Evolutionary conservation across 768 basidiomycete species (phyloP).

Genomic region (Cystoderma amianthinum): DNA sequence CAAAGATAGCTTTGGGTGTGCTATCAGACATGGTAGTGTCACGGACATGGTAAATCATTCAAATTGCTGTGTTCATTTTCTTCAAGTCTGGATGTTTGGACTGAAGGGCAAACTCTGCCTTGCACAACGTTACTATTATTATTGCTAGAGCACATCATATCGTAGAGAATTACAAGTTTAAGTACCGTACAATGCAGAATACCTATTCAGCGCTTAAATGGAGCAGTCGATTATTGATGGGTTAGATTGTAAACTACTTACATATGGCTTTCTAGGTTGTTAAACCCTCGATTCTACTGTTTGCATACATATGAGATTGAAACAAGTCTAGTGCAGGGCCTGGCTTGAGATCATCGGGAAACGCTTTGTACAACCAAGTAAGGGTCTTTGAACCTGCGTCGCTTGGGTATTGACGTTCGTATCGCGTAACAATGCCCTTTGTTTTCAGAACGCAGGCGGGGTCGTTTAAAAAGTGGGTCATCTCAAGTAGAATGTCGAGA

Average conservation of each 20-base stretch:
- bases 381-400: constrained; percentile 19
- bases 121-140: no score
- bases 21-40: constrained; percentile 65
- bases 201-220: no score
- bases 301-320: constrained; percentile 26
- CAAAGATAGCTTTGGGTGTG: constrained; percentile 66
- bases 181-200: no score
- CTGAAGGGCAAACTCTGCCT: no score
- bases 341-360: constrained; percentile 10
- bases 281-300: constrained; percentile 16
- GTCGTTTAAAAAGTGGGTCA: constrained; percentile 19
- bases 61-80: no score
- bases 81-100: no score
- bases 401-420: constrained; percentile 13
- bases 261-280: no score
- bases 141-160: no score
- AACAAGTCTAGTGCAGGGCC: constrained; percentile 18
- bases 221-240: no score
- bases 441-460: constrained; percentile 19
- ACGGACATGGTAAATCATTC: constrained; percentile 45
- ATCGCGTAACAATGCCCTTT: constrained; percentile 16
- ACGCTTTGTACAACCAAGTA: constrained; percentile 9
- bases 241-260: no score
- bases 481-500: constrained; percentile 20
- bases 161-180: no score